Evolutionary conservation across 1,284 basidiomycete genomes (phyloP), one percentile per base, ranked within the genome.

Genomic region (Polyporus tsugae): DNA sequence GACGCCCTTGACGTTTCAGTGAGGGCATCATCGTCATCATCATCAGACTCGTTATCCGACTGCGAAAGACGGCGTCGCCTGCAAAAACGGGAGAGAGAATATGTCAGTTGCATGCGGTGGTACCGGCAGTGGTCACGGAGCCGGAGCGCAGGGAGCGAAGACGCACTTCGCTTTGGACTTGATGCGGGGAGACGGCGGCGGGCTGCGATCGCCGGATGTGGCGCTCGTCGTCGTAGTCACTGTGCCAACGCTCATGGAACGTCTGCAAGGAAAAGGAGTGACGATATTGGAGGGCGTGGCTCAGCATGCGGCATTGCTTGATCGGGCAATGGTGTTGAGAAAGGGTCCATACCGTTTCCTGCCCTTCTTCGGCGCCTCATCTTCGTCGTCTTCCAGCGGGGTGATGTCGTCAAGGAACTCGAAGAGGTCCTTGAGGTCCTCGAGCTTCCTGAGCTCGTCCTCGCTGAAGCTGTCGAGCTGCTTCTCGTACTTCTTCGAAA

Each of bases 381-480:
- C 85, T 46, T 82, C 80, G 33, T 91, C 86, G 10, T 89, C 89
- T 25, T 76, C 79, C n/a, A 80, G 75, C 4, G 83, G 81, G 22
- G 80, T 75, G 62, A 84, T 78, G 19, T 88, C 86, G 71, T 93
- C 91, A 75, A 93, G 74, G 75, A 91, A 91, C 59, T 86, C 83
- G 73, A 93, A 92, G n/a, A 91, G 74, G 0, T 86, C 84, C 53
- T 88, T 83, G 41, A 92, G 82, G 49, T 88, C 83, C 65, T 89
- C 86, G 13, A 85, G 78, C 65, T 90, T 83, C 65, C 90, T 80
- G 68, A 87, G 89, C 42, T 93, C 89, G 58, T 90, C 91, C 75
- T 94, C 93, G 71, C 86, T 89, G 74, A 95, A 91, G 52, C 82
- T 83, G 64, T 86, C 84, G 10, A 94, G 78, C 67, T 89, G 86